A percentile compares a stretch with the other conserved stretches of the same genome.
phyloP scores from a whole-genome alignment of 768 basidiomycete genomes.

The Tulasnella sp. region DNA sequence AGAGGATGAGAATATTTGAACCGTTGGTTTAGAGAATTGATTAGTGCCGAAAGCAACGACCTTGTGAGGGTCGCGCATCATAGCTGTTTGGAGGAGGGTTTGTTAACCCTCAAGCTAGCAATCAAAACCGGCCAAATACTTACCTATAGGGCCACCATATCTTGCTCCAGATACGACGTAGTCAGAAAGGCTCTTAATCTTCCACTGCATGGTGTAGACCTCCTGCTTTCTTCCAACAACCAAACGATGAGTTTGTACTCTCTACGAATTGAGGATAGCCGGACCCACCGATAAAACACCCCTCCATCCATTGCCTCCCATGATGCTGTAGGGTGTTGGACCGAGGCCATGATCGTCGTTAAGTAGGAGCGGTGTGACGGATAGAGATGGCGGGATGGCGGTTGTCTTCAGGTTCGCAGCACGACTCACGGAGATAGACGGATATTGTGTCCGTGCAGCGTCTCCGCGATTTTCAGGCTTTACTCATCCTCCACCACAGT shows the following conservation, averaged over 20 bases:
- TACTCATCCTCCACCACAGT: slow-evolving; percentile 16
- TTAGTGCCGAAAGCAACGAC: slow-evolving; percentile 60
- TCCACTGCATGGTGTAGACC: slow-evolving; percentile 73
- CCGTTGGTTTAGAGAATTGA: slow-evolving; percentile 64
- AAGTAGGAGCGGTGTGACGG: background rate
- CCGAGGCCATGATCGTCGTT: slow-evolving; percentile 11
- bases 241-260: background rate
- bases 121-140: slow-evolving; percentile 22
- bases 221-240: slow-evolving; percentile 46
- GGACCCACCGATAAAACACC: slow-evolving; percentile 63
- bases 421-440: background rate
- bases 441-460: slow-evolving; percentile 1
- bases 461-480: slow-evolving; percentile 9
- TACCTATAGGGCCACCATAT: slow-evolving; percentile 86
- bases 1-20: slow-evolving; percentile 80
- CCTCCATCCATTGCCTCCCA: slow-evolving; percentile 90
- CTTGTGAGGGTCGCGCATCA: slow-evolving; percentile 80
- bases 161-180: slow-evolving; percentile 74
- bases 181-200: slow-evolving; percentile 68
- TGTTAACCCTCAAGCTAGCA: background rate
- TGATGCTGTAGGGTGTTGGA: slow-evolving; percentile 58
- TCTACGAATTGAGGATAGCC: background rate
- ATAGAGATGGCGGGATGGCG: background rate
- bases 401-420: background rate
- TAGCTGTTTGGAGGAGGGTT: slow-evolving; percentile 42